Evolutionary conservation across 306 rosid genomes (phyloP), one percentile per base, ranked within the genome.

Genomic region (Mimosa pudica): DNA sequence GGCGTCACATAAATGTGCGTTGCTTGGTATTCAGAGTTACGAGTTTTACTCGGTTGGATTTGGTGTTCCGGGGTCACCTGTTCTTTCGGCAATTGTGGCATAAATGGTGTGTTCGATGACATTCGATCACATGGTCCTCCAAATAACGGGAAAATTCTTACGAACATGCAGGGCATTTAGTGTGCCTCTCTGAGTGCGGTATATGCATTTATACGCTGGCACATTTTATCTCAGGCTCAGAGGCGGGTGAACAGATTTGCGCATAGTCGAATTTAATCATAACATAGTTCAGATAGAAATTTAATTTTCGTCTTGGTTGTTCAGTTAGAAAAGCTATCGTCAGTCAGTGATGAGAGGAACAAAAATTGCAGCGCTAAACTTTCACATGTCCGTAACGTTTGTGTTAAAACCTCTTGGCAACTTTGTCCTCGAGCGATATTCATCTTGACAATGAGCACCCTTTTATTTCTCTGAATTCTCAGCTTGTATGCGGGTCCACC

Each of bases 51-150:
- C 14, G 17, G 30, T 65, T 46, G 63, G 48, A 46, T 55, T 73
- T 16, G 44, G 20, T 81, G 77, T 72, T 45, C 64, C 14, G 30
- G 33, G 60, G 47, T 54, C 79, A 63, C 47, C 7, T 35, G 63
- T 71, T 16, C 74, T 30, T 61, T 45, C 32, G 60, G 18, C 42
- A 68, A 10, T 69, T 44, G 16, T 67, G 45, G 42, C 35, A 33
- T 30, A 47, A 42, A 32, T 18, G 35, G 12, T 64, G 63, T 70
- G 73, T 51, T 41, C 6, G 51, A 42, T 41, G 33, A 67, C 51
- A 65, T 13, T 10, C 3, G 14, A 65, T 65, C 70, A 45, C 20
- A 36, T 64, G 46, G 24, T 36, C 7, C 70, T 65, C 41, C 36
- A 13, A 36, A 36, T 6, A 65, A 65, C 47, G 18, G 47, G 18